These are phyloP conservation scores for Calonectria pseudoreteaudii DNA, from an alignment of 2,329 filamentous ascomycete species.

Conservation along the genomic window DNA sequence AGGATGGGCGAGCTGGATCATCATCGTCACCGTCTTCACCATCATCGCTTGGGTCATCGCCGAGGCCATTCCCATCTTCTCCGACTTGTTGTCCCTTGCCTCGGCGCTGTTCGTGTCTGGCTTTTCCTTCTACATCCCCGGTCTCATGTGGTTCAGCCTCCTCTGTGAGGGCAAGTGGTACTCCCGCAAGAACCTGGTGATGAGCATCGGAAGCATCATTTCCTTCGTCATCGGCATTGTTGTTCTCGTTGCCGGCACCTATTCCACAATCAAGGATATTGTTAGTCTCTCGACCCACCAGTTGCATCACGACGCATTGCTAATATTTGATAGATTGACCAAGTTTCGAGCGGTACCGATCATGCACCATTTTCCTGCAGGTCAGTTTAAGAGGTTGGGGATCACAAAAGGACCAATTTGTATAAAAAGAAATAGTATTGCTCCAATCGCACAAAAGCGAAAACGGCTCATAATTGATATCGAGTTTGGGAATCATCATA, in stretches of 20 bases:
- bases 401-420: not conserved
- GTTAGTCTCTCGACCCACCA: not conserved
- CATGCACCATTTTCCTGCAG: slow-evolving; percentile 24
- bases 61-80: slow-evolving; percentile 28
- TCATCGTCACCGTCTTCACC: slow-evolving; percentile 20
- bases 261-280: slow-evolving; percentile 24
- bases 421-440: not conserved
- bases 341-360: slow-evolving; percentile 11
- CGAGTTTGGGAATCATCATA: not conserved
- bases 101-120: slow-evolving; percentile 26
- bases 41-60: slow-evolving; percentile 25
- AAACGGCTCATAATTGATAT: not conserved
- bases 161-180: slow-evolving; percentile 28
- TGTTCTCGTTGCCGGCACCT: slow-evolving; percentile 21
- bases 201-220: slow-evolving; percentile 21
- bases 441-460: not conserved
- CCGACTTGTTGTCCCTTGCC: slow-evolving; percentile 22
- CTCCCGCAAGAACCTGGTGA: slow-evolving; percentile 19
- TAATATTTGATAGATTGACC: slow-evolving; percentile 15
- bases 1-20: slow-evolving; percentile 27
- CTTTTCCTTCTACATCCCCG: slow-evolving; percentile 26
- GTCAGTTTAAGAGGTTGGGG: not conserved
- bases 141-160: slow-evolving; percentile 21
- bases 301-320: not conserved
- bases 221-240: slow-evolving; percentile 21